Base-by-base conservation (phyloP, 768 basidiomycete genomes). In the Scleroderma citrinum region DNA sequence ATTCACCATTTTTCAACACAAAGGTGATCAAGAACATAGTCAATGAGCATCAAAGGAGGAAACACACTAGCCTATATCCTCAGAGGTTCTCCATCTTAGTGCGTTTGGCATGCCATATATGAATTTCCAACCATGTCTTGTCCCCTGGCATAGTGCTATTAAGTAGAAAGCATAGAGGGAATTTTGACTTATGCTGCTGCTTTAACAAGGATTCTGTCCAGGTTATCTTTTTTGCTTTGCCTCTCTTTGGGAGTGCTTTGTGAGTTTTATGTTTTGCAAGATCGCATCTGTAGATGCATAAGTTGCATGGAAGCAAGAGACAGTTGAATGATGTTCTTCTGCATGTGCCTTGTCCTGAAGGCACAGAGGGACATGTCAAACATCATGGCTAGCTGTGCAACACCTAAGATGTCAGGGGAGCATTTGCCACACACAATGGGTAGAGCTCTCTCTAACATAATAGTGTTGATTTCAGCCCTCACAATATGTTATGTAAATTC, bases 81-180 rank as follows among this genome's bases (percentile, higher is more conserved):
- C 93, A 98, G 66, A 89, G 75, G 54, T 83, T 84, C 56, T 84
- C 77, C 95, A 98, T 97, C 53, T 85, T 82, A 83, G 95, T 95
- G 6, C 96, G 81, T 67, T 97, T 98, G 1, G 93, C 89, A 59
- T 97, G 95, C 92, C 93, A 98, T 17, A 98, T 68, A 64, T 99
- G 96, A 5, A 93, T 95, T 62, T 95, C 92, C 0, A 99, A 80
- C 95, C 95, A 98, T 12, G 76, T 71, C 65, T 97, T 97, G 55
- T 88, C 77, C 26, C 74, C 94, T 96, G 55, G 2, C 36, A 43
- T 23, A 5, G 43, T 29, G 43, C 46, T 37, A 16, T 40, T 16
- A 44, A 38, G 7, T 14, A 7, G 8, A 30, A 29, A 7, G 3
- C 8, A 2, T 11, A 46, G 68, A 24, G 39, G 24, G 23, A 3